Percentiles rank a stretch among this genome's conserved stretches.
Conservation (phyloP, 2,329 filamentous ascomycete species). For the Claviceps sorghi region DNA sequence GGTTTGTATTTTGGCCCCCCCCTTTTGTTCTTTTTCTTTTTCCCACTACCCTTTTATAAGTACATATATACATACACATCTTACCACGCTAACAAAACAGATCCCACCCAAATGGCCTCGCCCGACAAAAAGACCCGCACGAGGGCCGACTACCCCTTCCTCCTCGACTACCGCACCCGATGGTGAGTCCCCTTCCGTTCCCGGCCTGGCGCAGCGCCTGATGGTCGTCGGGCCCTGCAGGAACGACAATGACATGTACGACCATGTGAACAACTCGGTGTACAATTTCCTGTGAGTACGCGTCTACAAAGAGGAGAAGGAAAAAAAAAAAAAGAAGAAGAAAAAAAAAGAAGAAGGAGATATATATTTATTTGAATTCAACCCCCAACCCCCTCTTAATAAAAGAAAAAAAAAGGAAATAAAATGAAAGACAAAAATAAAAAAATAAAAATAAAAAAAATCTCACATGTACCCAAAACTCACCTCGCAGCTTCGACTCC, state of each 20-base stretch:
- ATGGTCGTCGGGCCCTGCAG: slow-evolving; percentile 25
- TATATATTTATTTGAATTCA: no score
- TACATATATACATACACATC: no score
- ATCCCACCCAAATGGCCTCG: background rate
- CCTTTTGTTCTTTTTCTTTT: no score
- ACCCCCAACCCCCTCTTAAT: no score
- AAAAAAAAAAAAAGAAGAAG: no score
- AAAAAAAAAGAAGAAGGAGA: no score
- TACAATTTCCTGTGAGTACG: slow-evolving; percentile 58
- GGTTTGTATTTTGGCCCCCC: no score
- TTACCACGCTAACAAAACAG: no score
- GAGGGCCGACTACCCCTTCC: slow-evolving; percentile 61
- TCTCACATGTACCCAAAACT: background rate
- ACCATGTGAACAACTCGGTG: slow-evolving; percentile 82
- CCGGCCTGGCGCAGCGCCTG: background rate
- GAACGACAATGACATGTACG: slow-evolving; percentile 91
- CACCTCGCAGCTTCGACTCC: slow-evolving; percentile 57
- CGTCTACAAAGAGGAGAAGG: no score
- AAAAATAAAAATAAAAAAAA: background rate
- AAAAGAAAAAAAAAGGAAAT: no score
- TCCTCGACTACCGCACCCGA: slow-evolving; percentile 71
- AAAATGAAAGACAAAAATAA: no score
- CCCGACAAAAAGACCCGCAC: slow-evolving; percentile 38
- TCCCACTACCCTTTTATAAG: no score
- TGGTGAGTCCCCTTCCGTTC: slow-evolving; percentile 40